Evolutionary conservation across 192 early-diverging fungal genomes (phyloP).

Genomic region (Entomortierella beljakovae): DNA sequence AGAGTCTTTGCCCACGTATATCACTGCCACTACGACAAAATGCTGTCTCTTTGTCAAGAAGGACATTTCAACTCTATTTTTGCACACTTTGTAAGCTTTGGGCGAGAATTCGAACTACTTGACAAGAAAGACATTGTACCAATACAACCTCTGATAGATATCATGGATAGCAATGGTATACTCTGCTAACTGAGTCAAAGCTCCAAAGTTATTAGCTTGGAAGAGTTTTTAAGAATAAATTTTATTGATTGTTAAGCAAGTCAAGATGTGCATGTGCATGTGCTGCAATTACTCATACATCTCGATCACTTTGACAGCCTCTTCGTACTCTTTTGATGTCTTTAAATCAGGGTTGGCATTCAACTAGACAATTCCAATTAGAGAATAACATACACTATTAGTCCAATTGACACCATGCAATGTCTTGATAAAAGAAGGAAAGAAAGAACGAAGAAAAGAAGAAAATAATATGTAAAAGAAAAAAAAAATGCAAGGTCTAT

Average conservation of each 20-base stretch:
- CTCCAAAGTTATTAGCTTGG: too few relatives aligned
- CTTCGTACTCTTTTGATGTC: slow-evolving; percentile 47
- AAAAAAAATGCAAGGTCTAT: background rate
- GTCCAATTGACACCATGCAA: too few relatives aligned
- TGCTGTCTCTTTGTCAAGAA: slow-evolving; percentile 86
- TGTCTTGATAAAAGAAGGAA: background rate
- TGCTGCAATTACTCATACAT: slow-evolving; percentile 5
- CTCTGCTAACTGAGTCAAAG: slow-evolving; percentile 21
- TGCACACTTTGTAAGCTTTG: slow-evolving; percentile 95
- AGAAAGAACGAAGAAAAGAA: background rate
- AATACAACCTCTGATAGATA: slow-evolving; percentile 80
- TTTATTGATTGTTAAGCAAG: background rate
- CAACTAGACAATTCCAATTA: slow-evolving; percentile 11
- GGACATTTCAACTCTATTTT: slow-evolving; percentile 96
- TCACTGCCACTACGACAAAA: slow-evolving; percentile 87
- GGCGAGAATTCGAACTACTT: slow-evolving; percentile 91
- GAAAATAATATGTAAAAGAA: background rate
- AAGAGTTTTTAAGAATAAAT: too few relatives aligned
- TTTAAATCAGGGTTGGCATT: slow-evolving; percentile 40
- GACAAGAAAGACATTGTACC: slow-evolving; percentile 92
- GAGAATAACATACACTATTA: background rate
- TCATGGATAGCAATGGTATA: slow-evolving; percentile 54
- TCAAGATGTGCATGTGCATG: background rate
- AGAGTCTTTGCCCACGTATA: slow-evolving; percentile 96
- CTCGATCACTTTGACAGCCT: slow-evolving; percentile 38